Evolutionary conservation across 169 alveolate genomes (phyloP).

Genomic region (Toxoplasma gondii): DNA sequence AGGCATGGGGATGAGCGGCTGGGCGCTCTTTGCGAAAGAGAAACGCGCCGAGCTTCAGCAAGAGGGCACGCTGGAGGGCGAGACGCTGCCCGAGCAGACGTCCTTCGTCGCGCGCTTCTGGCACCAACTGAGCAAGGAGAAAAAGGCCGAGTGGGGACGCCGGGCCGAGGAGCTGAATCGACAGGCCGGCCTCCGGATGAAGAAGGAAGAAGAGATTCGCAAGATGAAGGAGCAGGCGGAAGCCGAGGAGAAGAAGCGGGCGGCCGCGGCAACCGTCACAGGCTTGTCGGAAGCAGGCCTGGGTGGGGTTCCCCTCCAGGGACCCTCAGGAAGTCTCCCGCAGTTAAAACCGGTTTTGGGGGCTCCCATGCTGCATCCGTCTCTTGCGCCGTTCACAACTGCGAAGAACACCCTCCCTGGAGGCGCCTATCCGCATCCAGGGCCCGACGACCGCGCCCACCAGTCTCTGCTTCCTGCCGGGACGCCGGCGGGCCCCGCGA

Average conservation of each 20-base stretch:
- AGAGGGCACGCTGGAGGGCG: conserved; percentile 56
- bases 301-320: neutral
- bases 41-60: conserved; percentile 56
- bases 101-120: conserved; percentile 63
- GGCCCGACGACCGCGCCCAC: neutral
- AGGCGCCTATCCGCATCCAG: neutral
- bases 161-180: conserved; percentile 64
- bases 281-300: neutral
- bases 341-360: neutral
- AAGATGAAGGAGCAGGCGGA: neutral
- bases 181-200: conserved; percentile 50
- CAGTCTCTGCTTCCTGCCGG: neutral
- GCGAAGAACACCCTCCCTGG: neutral
- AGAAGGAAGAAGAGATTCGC: conserved; percentile 22
- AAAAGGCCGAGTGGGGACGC: conserved; percentile 63
- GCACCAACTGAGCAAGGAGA: conserved; percentile 58
- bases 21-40: conserved; percentile 67
- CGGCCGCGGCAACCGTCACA: neutral
- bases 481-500: neutral
- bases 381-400: neutral
- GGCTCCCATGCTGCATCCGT: neutral
- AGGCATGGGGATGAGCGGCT: conserved; percentile 66
- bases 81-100: conserved; percentile 67
- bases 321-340: neutral
- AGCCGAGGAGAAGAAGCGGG: neutral